Conservation (phyloP, 176 grass and related monocot species). For the Musa schizocarpa region DNA sequence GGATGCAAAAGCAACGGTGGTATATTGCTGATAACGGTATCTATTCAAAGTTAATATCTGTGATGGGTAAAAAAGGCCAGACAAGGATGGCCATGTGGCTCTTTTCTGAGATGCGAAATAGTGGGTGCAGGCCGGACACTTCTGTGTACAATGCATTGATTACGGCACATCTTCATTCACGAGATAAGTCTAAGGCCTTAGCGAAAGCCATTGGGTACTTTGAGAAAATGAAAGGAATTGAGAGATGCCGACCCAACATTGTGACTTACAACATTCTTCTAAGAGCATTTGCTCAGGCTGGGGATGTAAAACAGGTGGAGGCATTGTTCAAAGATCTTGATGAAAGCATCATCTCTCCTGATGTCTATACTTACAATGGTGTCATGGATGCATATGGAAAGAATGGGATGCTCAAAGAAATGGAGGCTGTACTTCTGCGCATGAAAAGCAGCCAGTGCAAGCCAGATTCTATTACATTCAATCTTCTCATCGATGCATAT, state of each 20-base stretch:
- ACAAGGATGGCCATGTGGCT: conserved; percentile 98
- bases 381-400: conserved; percentile 82
- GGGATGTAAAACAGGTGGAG: conserved; percentile 62
- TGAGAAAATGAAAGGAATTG: conserved; percentile 88
- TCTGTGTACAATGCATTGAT: conserved; percentile 93
- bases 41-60: conserved; percentile 87
- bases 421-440: conserved; percentile 60
- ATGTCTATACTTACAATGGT: conserved; percentile 76
- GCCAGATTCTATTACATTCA: conserved; percentile 91
- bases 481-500: conserved; percentile 89
- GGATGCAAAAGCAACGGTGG: conserved; percentile 97
- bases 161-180: conserved; percentile 64
- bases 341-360: conserved; percentile 50
- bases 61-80: conserved; percentile 90
- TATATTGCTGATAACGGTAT: conserved; percentile 91
- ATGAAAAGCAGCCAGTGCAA: conserved; percentile 84
- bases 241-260: conserved; percentile 68
- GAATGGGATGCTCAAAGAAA: conserved; percentile 87
- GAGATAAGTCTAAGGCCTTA: conserved; percentile 72
- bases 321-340: conserved; percentile 85
- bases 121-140: conserved; percentile 63
- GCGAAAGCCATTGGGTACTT: conserved; percentile 76
- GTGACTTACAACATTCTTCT: conserved; percentile 95
- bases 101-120: conserved; percentile 88
- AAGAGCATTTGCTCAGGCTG: conserved; percentile 79